Conservation (phyloP, 2,329 filamentous ascomycete genomes). For the Coniochaeta sp. region DNA sequence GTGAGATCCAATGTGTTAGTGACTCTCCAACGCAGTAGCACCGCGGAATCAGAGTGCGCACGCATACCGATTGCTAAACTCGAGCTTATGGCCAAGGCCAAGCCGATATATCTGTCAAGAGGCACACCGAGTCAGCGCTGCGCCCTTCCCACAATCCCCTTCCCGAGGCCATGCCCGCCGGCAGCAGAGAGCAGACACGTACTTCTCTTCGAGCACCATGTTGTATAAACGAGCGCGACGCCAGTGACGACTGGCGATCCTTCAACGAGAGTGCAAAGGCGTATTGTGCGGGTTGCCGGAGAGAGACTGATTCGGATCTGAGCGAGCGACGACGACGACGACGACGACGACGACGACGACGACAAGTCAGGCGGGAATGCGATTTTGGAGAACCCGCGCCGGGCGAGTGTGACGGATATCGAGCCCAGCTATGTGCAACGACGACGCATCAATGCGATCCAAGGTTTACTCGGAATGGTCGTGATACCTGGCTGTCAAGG, state of each 20-base stretch:
- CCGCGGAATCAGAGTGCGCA: constrained; percentile 8
- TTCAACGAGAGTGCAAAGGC: constrained; percentile 2
- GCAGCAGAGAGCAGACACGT: constrained; percentile 15
- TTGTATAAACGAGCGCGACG: constrained; percentile 17
- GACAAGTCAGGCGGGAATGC: background rate
- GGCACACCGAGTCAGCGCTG: constrained; percentile 22
- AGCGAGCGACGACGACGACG: constrained; percentile 6
- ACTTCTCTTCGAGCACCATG: constrained; percentile 41
- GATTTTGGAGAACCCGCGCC: background rate
- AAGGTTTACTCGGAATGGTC: background rate
- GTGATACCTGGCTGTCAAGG: too few species aligned
- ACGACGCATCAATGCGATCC: constrained; percentile 1
- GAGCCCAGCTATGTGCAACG: background rate
- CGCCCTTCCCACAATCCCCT: constrained; percentile 7
- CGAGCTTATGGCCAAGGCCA: constrained; percentile 67
- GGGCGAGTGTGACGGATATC: constrained; percentile 1
- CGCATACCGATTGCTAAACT: constrained; percentile 68
- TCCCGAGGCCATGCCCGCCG: background rate
- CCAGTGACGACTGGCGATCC: constrained; percentile 8
- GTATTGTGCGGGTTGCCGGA: background rate
- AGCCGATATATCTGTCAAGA: constrained; percentile 61
- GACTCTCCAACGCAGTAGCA: constrained; percentile 3
- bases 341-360: too few species aligned
- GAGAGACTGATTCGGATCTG: background rate
- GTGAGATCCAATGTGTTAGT: constrained; percentile 15